A percentile compares a stretch with the other conserved stretches of the same genome.
phyloP scores from a whole-genome alignment of 768 basidiomycete species.

The Lactarius quietus region DNA sequence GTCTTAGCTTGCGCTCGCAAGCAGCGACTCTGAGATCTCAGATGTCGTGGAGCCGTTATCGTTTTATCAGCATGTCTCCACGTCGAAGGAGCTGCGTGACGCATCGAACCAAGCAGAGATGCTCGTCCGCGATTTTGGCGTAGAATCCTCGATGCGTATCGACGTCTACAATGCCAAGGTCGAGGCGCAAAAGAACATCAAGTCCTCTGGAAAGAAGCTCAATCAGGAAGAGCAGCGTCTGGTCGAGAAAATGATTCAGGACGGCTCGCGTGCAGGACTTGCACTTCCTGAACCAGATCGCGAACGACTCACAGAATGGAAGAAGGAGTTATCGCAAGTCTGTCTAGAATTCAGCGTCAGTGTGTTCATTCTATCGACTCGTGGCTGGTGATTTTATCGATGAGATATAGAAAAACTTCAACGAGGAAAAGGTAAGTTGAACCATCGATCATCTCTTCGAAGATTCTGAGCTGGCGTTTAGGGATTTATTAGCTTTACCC shows the following conservation, averaged over 20 bases:
- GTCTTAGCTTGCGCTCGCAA: constrained; percentile 53
- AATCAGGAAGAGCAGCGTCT: constrained; percentile 66
- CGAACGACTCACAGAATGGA: constrained; percentile 51
- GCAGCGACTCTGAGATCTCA: constrained; percentile 55
- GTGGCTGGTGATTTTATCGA: neutral
- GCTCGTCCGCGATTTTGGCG: constrained; percentile 63
- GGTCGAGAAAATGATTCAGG: constrained; percentile 78
- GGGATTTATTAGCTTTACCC: constrained; percentile 62
- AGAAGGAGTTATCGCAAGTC: constrained; percentile 73
- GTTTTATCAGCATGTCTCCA: constrained; percentile 83
- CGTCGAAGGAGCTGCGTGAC: constrained; percentile 72
- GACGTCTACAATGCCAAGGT: constrained; percentile 76
- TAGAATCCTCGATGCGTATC: constrained; percentile 76
- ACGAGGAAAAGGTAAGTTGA: constrained; percentile 70
- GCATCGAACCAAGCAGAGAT: constrained; percentile 73
- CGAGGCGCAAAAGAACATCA: constrained; percentile 65
- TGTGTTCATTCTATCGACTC: constrained; percentile 15
- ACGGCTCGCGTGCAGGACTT: constrained; percentile 77
- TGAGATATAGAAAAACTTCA: constrained; percentile 69
- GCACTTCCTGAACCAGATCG: constrained; percentile 63
- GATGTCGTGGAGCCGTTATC: constrained; percentile 53
- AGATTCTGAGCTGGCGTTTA: constrained; percentile 30
- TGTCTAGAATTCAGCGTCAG: constrained; percentile 78
- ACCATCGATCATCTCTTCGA: neutral
- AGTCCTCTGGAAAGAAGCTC: constrained; percentile 53